Percentiles rank a stretch among this genome's conserved stretches.
Conservation (phyloP, 176 grass and related monocot genomes). For the Areca catechu region DNA sequence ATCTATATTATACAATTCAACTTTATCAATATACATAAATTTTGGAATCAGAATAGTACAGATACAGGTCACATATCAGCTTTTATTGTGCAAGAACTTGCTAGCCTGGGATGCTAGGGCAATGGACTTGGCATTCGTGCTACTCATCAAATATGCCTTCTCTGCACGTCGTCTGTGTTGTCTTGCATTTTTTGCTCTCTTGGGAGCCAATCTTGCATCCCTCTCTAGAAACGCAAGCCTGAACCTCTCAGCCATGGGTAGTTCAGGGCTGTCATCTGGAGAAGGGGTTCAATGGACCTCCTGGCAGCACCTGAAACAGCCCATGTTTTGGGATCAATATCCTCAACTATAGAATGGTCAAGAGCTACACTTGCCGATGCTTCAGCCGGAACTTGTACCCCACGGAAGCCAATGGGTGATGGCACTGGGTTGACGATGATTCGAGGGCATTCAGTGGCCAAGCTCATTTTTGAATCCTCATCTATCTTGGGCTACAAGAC, state of each 20-base stretch:
- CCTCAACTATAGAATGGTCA: slow-evolving; percentile 54
- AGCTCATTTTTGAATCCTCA: slow-evolving; percentile 57
- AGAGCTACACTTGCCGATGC: slow-evolving; percentile 49
- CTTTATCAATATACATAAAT: too few species aligned
- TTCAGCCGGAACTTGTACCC: slow-evolving; percentile 46
- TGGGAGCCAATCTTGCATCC: slow-evolving; percentile 69
- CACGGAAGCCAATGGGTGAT: slow-evolving; percentile 34
- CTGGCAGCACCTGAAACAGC: slow-evolving; percentile 32
- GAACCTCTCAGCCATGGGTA: slow-evolving; percentile 71
- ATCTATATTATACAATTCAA: too few species aligned
- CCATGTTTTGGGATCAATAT: slow-evolving; percentile 84
- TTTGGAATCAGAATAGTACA: too few species aligned
- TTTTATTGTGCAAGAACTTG: slow-evolving; percentile 50
- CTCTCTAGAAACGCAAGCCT: slow-evolving; percentile 66
- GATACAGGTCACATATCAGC: background rate
- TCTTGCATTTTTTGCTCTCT: slow-evolving; percentile 71
- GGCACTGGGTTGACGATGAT: slow-evolving; percentile 58
- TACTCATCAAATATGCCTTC: slow-evolving; percentile 55
- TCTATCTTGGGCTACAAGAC: slow-evolving; percentile 62
- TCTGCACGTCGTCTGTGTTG: slow-evolving; percentile 57
- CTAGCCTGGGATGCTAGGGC: slow-evolving; percentile 61
- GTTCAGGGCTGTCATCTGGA: slow-evolving; percentile 24
- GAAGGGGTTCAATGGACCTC: background rate
- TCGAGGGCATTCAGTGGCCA: slow-evolving; percentile 63
- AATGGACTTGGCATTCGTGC: slow-evolving; percentile 53